Evolutionary conservation across 192 early-diverging fungal genomes (phyloP).

Genomic region (Chytriomyces sp.): DNA sequence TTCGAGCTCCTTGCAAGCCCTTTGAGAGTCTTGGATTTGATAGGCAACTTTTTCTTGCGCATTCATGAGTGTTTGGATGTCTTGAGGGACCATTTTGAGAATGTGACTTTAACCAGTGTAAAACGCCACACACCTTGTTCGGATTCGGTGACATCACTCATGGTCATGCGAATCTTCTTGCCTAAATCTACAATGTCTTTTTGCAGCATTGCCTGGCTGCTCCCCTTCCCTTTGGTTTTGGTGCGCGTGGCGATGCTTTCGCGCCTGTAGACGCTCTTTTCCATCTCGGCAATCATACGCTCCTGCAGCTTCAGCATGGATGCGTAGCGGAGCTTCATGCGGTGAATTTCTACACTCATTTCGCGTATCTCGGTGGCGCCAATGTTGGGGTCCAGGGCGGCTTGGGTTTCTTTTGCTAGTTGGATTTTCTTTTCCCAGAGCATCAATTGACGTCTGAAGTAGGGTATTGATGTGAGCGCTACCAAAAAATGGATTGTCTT

Average conservation of each 20-base stretch:
- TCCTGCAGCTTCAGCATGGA: constrained; percentile 65
- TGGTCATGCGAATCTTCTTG: constrained; percentile 49
- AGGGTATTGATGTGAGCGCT: background rate
- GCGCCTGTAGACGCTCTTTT: constrained; percentile 60
- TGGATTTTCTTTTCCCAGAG: constrained; percentile 73
- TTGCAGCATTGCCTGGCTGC: constrained; percentile 49
- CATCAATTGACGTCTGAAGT: constrained; percentile 62
- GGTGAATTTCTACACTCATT: constrained; percentile 64
- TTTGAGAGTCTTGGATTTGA: constrained; percentile 43
- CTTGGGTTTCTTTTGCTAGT: constrained; percentile 66
- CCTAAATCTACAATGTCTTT: constrained; percentile 57
- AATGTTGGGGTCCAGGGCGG: constrained; percentile 64
- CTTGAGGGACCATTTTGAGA: constrained; percentile 11
- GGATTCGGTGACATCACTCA: constrained; percentile 54
- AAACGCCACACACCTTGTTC: constrained; percentile 41
- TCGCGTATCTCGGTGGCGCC: constrained; percentile 64
- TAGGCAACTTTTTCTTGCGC: constrained; percentile 31
- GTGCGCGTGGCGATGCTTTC: constrained; percentile 57
- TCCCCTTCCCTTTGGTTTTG: constrained; percentile 55
- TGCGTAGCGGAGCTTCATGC: constrained; percentile 63
- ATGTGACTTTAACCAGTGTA: background rate
- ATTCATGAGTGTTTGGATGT: constrained; percentile 41
- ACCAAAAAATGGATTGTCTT: background rate
- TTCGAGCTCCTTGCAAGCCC: constrained; percentile 31
- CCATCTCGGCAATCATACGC: constrained; percentile 68